Evolutionary conservation across 1,139 yeast species (phyloP), one percentile per base, ranked within the genome.

Genomic region (Saccharomycopsis hybrid): DNA sequence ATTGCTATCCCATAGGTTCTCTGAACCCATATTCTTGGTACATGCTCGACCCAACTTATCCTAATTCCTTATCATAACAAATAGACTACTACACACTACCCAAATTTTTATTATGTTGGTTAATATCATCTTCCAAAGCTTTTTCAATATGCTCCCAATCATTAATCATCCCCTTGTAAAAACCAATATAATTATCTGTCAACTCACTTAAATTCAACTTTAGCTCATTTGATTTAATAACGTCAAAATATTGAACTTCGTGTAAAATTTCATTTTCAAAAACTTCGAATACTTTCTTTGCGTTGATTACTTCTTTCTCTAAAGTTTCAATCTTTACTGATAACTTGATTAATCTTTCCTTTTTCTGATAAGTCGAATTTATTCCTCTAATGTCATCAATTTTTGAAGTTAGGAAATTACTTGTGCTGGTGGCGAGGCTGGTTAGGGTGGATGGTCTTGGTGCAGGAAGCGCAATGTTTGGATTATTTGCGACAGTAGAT

Each of bases 161-260:
- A 40, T 77, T 77, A 47, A 84, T 77, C 62, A 88, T 72, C n/a
- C 77, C 77, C 54, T 77, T 75, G 65, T 86, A 92, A 61, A 87
- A 89, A 38, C 74, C 74, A 52, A 87, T 81, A 65, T 92, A 87
- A 56, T 80, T 78, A 56, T 85, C 85, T 49, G 95, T 87, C 50
- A 90, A 70, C 5, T 78, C 76, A 27, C 80, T 69, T 68, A 92
- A 73, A 2, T 94, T 77, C 39, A 73, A 72, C 61, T 84, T 83
- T 64, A 92, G 72, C 65, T 92, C 97, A 39, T 73, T 70, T 41
- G 86, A 78, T 64, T 89, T 90, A 58, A 87, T 85, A 39, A 73
- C 73, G 59, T 92, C 96, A 73, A 95, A 90, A 56, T 83, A 77
- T 5, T 84, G 81, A 56, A 87, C 85, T 63, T 92, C 98, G 53